Conservation (phyloP, 768 basidiomycete genomes). For the Sistotremastrum niveocremeum region DNA sequence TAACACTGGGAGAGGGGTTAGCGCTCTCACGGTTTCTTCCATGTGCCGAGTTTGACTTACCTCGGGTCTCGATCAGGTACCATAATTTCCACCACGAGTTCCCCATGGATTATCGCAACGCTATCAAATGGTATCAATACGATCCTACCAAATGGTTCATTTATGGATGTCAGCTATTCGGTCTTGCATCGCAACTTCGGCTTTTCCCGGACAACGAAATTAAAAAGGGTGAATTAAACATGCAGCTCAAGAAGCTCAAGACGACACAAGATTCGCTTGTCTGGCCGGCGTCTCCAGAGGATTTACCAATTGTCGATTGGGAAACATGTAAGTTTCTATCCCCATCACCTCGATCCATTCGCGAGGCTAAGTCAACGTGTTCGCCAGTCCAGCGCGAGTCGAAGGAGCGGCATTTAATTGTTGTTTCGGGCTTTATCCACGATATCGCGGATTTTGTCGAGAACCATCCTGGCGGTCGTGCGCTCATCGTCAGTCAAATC, state of each 20-base stretch:
- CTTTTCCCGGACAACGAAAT: slow-evolving; percentile 85
- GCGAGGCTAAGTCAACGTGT: neutral
- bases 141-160: slow-evolving; percentile 79
- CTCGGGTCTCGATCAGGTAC: slow-evolving; percentile 21
- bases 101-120: slow-evolving; percentile 69
- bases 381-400: slow-evolving; percentile 52
- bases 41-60: too few species aligned
- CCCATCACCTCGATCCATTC: neutral
- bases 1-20: slow-evolving; percentile 70
- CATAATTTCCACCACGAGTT: slow-evolving; percentile 90
- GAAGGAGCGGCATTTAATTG: slow-evolving; percentile 46
- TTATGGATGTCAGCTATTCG: slow-evolving; percentile 39
- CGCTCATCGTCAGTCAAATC: slow-evolving; percentile 39
- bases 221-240: slow-evolving; percentile 64
- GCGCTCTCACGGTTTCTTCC: too few species aligned
- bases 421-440: slow-evolving; percentile 80
- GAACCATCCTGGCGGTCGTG: slow-evolving; percentile 67
- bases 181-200: slow-evolving; percentile 70
- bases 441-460: slow-evolving; percentile 63
- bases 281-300: slow-evolving; percentile 45
- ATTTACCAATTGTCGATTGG: slow-evolving; percentile 72
- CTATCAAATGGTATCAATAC: slow-evolving; percentile 56
- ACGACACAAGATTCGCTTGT: slow-evolving; percentile 42
- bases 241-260: slow-evolving; percentile 69
- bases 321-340: slow-evolving; percentile 47